A percentile compares a stretch with the other conserved stretches of the same genome.
These are phyloP conservation scores for Diplosphaera chodatii DNA, from an alignment of 139 green algal species.

Conservation along the genomic window DNA sequence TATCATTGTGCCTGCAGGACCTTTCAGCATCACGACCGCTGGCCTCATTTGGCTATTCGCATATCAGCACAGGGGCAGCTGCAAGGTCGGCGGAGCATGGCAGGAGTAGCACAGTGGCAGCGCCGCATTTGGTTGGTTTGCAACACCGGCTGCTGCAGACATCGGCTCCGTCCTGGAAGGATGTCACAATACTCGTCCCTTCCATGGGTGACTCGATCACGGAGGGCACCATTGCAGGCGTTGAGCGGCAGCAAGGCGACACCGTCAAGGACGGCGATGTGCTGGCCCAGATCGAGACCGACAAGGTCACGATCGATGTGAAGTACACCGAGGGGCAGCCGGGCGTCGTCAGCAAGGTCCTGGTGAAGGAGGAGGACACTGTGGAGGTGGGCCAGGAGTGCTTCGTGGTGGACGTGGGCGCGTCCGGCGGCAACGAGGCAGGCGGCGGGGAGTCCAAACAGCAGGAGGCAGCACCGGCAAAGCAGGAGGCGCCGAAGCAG, in stretches of 20 bases:
- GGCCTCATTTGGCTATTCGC: no score
- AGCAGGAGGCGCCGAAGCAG: constrained; percentile 1
- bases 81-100: no score
- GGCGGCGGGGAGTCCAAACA: constrained; percentile 6
- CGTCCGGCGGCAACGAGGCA: constrained; percentile 19
- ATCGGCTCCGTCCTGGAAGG: not conserved
- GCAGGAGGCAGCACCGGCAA: no score
- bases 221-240: constrained; percentile 76
- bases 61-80: no score
- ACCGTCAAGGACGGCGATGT: constrained; percentile 86
- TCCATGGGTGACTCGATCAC: constrained; percentile 92
- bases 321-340: constrained; percentile 60
- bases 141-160: not conserved
- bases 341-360: constrained; percentile 50
- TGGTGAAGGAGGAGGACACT: constrained; percentile 75
- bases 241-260: constrained; percentile 74
- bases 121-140: not conserved
- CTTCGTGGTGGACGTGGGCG: constrained; percentile 50
- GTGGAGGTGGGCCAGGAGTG: constrained; percentile 85
- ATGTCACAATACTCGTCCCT: constrained; percentile 53
- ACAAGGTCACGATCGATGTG: constrained; percentile 94
- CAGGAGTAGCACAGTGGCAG: not conserved
- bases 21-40: no score
- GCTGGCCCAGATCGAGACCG: constrained; percentile 96
- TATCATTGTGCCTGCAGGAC: not conserved